Conservation (phyloP, 78 protist species). For the Planoprotostelium fungivorum region DNA sequence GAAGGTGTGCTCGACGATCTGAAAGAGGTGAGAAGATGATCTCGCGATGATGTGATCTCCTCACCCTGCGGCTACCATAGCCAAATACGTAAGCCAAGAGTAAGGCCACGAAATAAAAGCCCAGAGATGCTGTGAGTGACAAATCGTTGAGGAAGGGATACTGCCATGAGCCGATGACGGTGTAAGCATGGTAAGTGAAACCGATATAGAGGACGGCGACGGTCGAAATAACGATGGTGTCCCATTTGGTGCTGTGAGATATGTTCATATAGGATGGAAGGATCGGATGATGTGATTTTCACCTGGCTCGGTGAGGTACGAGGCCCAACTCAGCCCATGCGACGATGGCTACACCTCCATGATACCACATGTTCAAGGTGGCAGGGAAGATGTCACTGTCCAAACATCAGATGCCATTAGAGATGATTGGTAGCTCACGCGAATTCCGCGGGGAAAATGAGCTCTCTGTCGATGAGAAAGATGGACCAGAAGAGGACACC, state of each 20-base stretch:
- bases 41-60: no score
- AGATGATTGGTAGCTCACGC: not conserved
- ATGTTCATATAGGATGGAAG: not conserved
- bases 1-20: no score
- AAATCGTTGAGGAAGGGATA: not conserved
- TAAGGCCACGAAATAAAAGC: not conserved
- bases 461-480: not conserved
- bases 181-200: not conserved
- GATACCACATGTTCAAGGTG: not conserved
- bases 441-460: not conserved
- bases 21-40: no score
- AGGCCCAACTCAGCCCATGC: not conserved
- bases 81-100: not conserved
- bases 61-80: not conserved
- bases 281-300: not conserved
- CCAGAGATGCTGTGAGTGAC: not conserved
- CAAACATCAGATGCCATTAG: not conserved
- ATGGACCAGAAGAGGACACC: not conserved
- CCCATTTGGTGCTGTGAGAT: not conserved
- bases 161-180: not conserved
- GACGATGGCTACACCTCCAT: not conserved
- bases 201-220: not conserved
- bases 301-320: not conserved
- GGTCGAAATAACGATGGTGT: not conserved
- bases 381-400: not conserved